Evolutionary conservation across 768 basidiomycete genomes (phyloP).

Genomic region (Boletus fagicola): DNA sequence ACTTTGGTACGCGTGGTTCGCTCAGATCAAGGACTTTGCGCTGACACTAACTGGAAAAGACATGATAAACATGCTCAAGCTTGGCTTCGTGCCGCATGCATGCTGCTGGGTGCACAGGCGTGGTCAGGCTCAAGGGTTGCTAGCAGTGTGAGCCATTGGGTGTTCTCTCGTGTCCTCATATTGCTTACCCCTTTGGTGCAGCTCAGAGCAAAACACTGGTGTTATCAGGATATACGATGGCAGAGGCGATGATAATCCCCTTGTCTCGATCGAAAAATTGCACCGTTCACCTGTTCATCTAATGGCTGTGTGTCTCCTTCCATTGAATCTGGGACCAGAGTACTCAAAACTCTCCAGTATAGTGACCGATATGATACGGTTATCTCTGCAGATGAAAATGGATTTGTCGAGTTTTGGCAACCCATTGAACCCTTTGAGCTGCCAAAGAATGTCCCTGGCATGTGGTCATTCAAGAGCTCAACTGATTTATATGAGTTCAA

Average conservation of each 20-base stretch:
- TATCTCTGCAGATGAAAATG: conserved; percentile 90
- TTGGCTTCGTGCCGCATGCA: conserved; percentile 80
- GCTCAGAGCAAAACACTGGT: conserved; percentile 75
- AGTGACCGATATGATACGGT: conserved; percentile 88
- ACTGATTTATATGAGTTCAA: conserved; percentile 98
- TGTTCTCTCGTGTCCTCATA: background rate
- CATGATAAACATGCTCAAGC: conserved; percentile 97
- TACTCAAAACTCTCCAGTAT: conserved; percentile 52
- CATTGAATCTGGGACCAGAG: background rate
- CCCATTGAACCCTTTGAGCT: conserved; percentile 84
- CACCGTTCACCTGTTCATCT: conserved; percentile 90
- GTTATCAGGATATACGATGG: conserved; percentile 89
- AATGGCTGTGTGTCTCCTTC: conserved; percentile 64
- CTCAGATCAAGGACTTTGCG: background rate
- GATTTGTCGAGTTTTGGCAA: conserved; percentile 96
- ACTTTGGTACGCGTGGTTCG: conserved; percentile 74
- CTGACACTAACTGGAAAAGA: conserved; percentile 46
- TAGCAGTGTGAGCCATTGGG: conserved; percentile 74
- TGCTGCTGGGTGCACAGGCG: conserved; percentile 95
- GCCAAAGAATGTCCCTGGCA: conserved; percentile 70
- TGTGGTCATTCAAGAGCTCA: conserved; percentile 89
- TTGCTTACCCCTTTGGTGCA: conserved; percentile 34
- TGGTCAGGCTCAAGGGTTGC: conserved; percentile 81
- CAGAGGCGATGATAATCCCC: conserved; percentile 75
- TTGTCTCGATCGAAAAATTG: conserved; percentile 72